Evolutionary conservation across 345 rosid species (phyloP), one percentile per base, ranked within the genome.

Genomic region (Citropsis articulata): DNA sequence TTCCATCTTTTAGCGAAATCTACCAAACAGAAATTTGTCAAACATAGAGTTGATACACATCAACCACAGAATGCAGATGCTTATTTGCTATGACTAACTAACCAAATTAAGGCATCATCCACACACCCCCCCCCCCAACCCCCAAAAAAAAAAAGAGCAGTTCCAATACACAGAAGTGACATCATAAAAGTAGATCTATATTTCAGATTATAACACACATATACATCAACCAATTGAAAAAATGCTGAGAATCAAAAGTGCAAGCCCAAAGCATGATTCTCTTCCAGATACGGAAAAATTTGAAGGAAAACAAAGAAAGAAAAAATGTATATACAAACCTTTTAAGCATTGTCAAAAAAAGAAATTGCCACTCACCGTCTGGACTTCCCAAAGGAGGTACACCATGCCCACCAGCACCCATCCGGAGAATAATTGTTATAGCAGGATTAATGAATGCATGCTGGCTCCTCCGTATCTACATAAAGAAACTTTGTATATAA

Each of bases 381-480:
- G 94, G 93, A 83, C 95, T 96, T 79, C 99, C 99, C 73, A 96
- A 87, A 82, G 99, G 99, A 80, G 99, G 99, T 74, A 96, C 99
- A 83, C 98, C 99, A 86, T 92, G 99, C 77, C 99, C 99, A 84
- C 99, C 99, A 78, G 99, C 98, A 74, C 99, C 99, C 95, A 91
- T 88, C 78, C 92, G 97, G 62, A 96, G 95, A 83, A 91, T 90
- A 77, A 94, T 90, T 79, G 99, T 94, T 80, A 94, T 85, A 30
- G 99, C 92, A 83, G 99, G 99, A 88, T 96, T 96, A 77, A 96
- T 96, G 82, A 92, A 80, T 73, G 99, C 99, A 85, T 96, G 99
- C 82, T 96, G 98, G 86, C 97, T 96, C 85, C 92, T 91, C 48
- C 94, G 91, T 75, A 96, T 92, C 99, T 96, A 84, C 73, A 77